phyloP scores from a whole-genome alignment of 352 stramenopile genomes.

The Phytophthora niederhauseri region DNA sequence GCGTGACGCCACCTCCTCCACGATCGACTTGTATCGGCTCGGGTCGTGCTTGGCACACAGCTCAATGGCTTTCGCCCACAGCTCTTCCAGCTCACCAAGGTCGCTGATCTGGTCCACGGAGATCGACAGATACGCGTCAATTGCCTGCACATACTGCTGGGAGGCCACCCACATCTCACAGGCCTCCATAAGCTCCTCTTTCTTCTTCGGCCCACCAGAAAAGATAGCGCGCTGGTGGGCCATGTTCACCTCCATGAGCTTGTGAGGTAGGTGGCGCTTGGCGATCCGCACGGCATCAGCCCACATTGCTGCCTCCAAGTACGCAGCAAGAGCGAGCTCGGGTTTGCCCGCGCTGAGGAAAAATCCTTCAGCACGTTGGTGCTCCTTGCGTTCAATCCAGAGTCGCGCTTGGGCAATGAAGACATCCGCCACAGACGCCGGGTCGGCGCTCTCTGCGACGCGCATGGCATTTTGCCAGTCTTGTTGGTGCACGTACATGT shows the following conservation, averaged over 20 bases:
- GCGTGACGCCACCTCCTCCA: conserved; percentile 87
- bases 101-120: conserved; percentile 69
- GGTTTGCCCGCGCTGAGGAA: conserved; percentile 93
- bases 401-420: conserved; percentile 92
- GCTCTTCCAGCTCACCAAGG: conserved; percentile 79
- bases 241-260: conserved; percentile 92
- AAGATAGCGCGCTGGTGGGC: conserved; percentile 84
- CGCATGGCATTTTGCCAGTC: conserved; percentile 93
- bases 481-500: conserved; percentile 97
- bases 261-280: conserved; percentile 93
- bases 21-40: conserved; percentile 89
- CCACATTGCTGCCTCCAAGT: conserved; percentile 89
- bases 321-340: conserved; percentile 89
- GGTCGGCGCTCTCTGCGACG: conserved; percentile 92
- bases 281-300: conserved; percentile 90
- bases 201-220: conserved; percentile 71
- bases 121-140: conserved; percentile 93
- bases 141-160: conserved; percentile 91
- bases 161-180: conserved; percentile 90
- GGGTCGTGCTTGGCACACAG: conserved; percentile 89
- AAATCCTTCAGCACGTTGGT: conserved; percentile 85
- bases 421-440: conserved; percentile 88
- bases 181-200: conserved; percentile 84
- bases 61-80: conserved; percentile 91
- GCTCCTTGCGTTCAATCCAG: conserved; percentile 88